Percentiles rank a stretch among this genome's conserved stretches.
Evolutionary conservation across 2,329 filamentous ascomycete genomes (phyloP).

Genomic region (Fusarium sp.): DNA sequence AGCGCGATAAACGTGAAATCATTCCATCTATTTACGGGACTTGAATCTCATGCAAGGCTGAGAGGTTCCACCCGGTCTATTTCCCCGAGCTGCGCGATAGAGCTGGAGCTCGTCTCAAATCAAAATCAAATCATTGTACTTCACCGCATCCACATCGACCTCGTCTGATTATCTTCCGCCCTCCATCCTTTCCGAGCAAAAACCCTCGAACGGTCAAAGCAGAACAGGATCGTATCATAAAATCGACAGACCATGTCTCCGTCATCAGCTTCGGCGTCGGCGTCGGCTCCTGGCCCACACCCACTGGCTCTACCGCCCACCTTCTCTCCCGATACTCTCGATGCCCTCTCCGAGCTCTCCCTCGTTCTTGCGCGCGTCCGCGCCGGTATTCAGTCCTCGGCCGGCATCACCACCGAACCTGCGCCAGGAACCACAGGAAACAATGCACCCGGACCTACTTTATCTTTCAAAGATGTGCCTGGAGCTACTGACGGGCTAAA

Average conservation of each 20-base stretch:
- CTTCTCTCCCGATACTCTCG: slow-evolving; percentile 84
- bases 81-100: slow-evolving; percentile 20
- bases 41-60: slow-evolving; percentile 39
- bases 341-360: slow-evolving; percentile 85
- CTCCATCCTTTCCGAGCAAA: slow-evolving; percentile 7
- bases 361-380: slow-evolving; percentile 81
- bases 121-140: slow-evolving; percentile 13
- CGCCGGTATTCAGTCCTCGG: slow-evolving; percentile 55
- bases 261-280: slow-evolving; percentile 45
- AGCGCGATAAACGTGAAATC: slow-evolving; percentile 4
- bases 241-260: slow-evolving; percentile 39
- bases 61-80: slow-evolving; percentile 29
- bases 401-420: slow-evolving; percentile 54
- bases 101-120: background rate
- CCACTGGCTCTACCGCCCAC: slow-evolving; percentile 67
- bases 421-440: slow-evolving; percentile 51
- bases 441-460: slow-evolving; percentile 51
- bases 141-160: slow-evolving; percentile 30
- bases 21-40: slow-evolving; percentile 19
- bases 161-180: slow-evolving; percentile 26
- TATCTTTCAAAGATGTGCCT: slow-evolving; percentile 78
- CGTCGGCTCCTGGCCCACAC: slow-evolving; percentile 45
- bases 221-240: slow-evolving; percentile 13
- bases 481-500: slow-evolving; percentile 82
- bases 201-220: slow-evolving; percentile 22